Evolutionary conservation across 2,329 filamentous ascomycete species (phyloP).

Genomic region (Diplodia scrobiculata): DNA sequence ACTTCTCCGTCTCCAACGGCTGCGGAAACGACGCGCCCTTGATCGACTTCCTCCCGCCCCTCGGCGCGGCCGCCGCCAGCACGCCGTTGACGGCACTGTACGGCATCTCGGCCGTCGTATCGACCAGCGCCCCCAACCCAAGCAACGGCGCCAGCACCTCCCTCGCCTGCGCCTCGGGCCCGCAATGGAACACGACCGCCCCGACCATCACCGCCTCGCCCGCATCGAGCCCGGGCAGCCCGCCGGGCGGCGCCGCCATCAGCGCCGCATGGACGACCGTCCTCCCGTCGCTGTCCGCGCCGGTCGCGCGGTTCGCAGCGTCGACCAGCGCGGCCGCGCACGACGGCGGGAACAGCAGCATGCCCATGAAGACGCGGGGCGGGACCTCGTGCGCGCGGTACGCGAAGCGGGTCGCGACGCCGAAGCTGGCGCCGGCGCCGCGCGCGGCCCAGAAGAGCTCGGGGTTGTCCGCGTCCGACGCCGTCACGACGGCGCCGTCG

Average conservation of each 20-base stretch:
- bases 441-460: constrained; percentile 56
- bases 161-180: background rate
- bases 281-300: background rate
- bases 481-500: constrained; percentile 44
- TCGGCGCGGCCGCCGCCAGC: constrained; percentile 37
- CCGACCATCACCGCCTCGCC: background rate
- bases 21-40: constrained; percentile 43
- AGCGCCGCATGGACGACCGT: background rate
- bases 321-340: background rate
- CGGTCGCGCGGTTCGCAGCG: background rate
- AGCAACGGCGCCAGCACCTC: constrained; percentile 33
- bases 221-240: background rate
- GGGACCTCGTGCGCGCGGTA: constrained; percentile 32
- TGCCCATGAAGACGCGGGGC: background rate
- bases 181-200: background rate
- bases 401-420: constrained; percentile 38
- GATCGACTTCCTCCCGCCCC: constrained; percentile 46
- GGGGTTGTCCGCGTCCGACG: constrained; percentile 49
- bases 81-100: constrained; percentile 42
- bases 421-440: constrained; percentile 53
- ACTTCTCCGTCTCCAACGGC: constrained; percentile 38
- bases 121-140: constrained; percentile 35
- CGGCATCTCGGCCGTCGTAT: constrained; percentile 37
- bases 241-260: background rate
- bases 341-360: background rate